Evolutionary conservation across 192 early-diverging fungal genomes (phyloP), one percentile per base, ranked within the genome.

Genomic region (Gonapodya sp.): DNA sequence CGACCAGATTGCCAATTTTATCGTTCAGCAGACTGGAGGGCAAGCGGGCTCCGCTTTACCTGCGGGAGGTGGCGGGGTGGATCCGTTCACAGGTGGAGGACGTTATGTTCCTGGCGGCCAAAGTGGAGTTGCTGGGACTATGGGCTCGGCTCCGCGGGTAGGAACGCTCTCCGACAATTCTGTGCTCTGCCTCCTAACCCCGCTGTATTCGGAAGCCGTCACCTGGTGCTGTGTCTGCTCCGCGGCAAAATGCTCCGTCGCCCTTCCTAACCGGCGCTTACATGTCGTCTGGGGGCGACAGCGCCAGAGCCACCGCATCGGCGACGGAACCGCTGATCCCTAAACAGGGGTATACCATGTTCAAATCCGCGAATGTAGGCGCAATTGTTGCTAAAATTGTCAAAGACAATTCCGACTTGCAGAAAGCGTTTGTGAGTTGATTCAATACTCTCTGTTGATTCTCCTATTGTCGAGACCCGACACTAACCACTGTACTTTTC

Each of bases 1-100:
- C 82, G 98, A 99, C 78, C 92, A 96, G 80, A 93, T 99, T 36
- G 98, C 93, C 1, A 89, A 96, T 80, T 99, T 99, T 84, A 97
- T 99, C 46, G 46, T 92, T 88, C 2, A 89, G 90, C 73, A 99
- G 98, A 84, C 87, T 96, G 1, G 85, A 90, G 2, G 91, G 84
- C 18, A 89, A 89, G 1, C 86, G 88, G 36, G 24, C 94, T 73
- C 92, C 73, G 82, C 79, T 1, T 83, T 78, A 36, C 1, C 36
- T 32, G 14, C 36, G 31, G 78, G 75, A 1, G 81, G 81, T 36
- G 34, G 82, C 31, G 32, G 84, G 8, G 64, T 34, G 0, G 81
- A 86, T 82, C 85, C 85, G 35, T 86, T 84, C 36, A 84, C 81
- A 18, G 79, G 83, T 1, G 75, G 33, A 1, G 35, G 32, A 14